Percentiles rank a stretch among this genome's conserved stretches.
phyloP scores from a whole-genome alignment of 495 filamentous ascomycete genomes.

The Xylaria bambusicola region DNA sequence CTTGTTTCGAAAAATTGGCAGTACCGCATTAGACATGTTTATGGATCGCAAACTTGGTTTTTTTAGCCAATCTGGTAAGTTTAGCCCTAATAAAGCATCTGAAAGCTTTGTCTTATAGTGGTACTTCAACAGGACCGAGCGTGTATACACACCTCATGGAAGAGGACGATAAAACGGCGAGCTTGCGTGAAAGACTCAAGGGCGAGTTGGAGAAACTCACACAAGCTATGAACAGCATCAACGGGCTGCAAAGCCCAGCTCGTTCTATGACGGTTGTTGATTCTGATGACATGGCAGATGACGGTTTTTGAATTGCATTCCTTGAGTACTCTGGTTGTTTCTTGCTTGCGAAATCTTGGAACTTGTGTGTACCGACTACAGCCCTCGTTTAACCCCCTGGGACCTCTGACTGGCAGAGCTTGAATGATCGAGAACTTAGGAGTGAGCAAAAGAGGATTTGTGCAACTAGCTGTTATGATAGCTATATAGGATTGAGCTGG shows the following conservation, averaged over 20 bases:
- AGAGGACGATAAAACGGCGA: constrained; percentile 43
- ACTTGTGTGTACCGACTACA: neutral
- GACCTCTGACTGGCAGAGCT: neutral
- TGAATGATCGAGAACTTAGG: neutral
- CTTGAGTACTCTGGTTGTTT: neutral
- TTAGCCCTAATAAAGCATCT: neutral
- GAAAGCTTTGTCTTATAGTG: neutral
- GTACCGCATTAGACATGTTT: constrained; percentile 29
- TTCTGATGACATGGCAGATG: constrained; percentile 26
- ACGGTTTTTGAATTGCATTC: constrained; percentile 9
- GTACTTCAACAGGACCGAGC: constrained; percentile 5
- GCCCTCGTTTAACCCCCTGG: too few relatives aligned
- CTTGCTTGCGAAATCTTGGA: neutral
- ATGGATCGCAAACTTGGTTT: constrained; percentile 47
- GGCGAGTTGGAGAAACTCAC: constrained; percentile 42
- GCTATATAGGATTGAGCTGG: too few relatives aligned
- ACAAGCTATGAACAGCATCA: constrained; percentile 45
- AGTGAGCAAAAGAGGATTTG: too few relatives aligned
- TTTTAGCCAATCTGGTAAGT: constrained; percentile 22
- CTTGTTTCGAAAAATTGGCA: constrained; percentile 41
- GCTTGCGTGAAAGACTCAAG: constrained; percentile 34
- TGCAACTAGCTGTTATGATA: too few relatives aligned
- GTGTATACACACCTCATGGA: constrained; percentile 45
- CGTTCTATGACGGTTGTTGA: constrained; percentile 1
- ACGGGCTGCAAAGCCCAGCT: constrained; percentile 23